Evolutionary conservation across 106 monocot genomes (phyloP), one percentile per base, ranked within the genome.

Genomic region (Agapanthus africanus): DNA sequence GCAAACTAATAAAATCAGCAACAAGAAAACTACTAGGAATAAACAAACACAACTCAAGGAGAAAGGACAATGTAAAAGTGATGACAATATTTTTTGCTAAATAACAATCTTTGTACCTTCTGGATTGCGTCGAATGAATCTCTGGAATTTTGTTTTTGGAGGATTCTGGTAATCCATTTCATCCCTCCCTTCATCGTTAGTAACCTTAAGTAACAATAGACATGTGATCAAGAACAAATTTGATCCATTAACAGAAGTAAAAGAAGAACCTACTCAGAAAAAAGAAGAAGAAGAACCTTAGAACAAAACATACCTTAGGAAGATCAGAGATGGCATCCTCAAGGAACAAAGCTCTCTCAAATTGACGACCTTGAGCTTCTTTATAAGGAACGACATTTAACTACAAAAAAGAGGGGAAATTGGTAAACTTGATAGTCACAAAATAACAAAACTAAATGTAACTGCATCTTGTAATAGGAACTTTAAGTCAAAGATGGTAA

Each of bases 241-340:
- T 14, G 10, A 44, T 14, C 10, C 40, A 44, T 14, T 14, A 44
- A 14, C 44, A 44, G 14, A 44, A 44, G 44, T 44, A 44, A 44
- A 44, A 4, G n/a, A n/a, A n/a, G n/a, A n/a, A n/a, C n/a, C n/a
- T n/a, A n/a, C n/a, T n/a, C n/a, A n/a, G n/a, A n/a, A n/a, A n/a
- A n/a, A n/a, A n/a, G n/a, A n/a, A n/a, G n/a, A n/a, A n/a, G n/a
- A n/a, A n/a, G n/a, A n/a, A 39, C 44, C 16, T 6, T 44, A 44
- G 44, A 44, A 44, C 14, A 2, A 44, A 9, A 44, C 25, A 4
- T 28, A 56, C 56, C 28, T 23, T 26, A 5, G 56, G 56, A 26
- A 56, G 56, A 56, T 56, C 56, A 23, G 56, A 56, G 28, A 56
- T 56, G 56, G 56, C 56, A 56, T 56, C 56, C 25, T 8, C 56